phyloP scores from a whole-genome alignment of 768 basidiomycete genomes.

The Omphalotus guepiniiformis region DNA sequence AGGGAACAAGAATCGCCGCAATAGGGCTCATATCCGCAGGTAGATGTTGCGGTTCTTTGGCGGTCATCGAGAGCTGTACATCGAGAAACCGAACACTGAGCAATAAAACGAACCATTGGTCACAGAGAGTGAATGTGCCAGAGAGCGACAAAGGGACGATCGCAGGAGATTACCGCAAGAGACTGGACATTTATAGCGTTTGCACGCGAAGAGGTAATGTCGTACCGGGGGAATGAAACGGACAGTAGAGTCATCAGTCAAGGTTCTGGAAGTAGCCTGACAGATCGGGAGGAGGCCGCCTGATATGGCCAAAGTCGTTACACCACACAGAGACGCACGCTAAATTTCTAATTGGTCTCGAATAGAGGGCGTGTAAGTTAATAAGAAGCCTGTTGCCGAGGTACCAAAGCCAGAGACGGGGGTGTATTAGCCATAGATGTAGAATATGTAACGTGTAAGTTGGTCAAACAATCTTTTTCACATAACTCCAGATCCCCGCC shows the following conservation, averaged over 20 bases:
- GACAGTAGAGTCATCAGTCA: slow-evolving; percentile 31
- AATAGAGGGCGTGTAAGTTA: slow-evolving; percentile 25
- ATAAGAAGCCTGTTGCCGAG: slow-evolving; percentile 39
- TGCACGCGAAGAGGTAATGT: slow-evolving; percentile 23
- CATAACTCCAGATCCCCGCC: slow-evolving; percentile 92
- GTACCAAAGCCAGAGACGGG: slow-evolving; percentile 36
- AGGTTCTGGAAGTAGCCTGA: slow-evolving; percentile 43
- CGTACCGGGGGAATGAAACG: slow-evolving; percentile 21
- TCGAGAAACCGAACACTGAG: too few species aligned
- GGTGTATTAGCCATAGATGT: slow-evolving; percentile 39
- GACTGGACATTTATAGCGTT: slow-evolving; percentile 41
- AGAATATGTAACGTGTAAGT: slow-evolving; percentile 43
- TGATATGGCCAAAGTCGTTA: slow-evolving; percentile 39
- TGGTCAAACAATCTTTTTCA: slow-evolving; percentile 83
- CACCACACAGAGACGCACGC: slow-evolving; percentile 37
- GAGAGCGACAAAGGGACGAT: too few species aligned
- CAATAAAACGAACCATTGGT: too few species aligned
- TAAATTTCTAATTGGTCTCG: slow-evolving; percentile 27
- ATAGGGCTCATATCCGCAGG: too few species aligned
- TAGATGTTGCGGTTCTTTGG: too few species aligned
- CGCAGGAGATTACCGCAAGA: too few species aligned
- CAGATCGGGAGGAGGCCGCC: slow-evolving; percentile 38
- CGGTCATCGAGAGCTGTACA: too few species aligned
- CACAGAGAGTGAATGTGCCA: too few species aligned
- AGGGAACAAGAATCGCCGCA: too few species aligned